phyloP scores from a whole-genome alignment of 1,284 basidiomycete genomes.

The Leucoagaricus sp. region DNA sequence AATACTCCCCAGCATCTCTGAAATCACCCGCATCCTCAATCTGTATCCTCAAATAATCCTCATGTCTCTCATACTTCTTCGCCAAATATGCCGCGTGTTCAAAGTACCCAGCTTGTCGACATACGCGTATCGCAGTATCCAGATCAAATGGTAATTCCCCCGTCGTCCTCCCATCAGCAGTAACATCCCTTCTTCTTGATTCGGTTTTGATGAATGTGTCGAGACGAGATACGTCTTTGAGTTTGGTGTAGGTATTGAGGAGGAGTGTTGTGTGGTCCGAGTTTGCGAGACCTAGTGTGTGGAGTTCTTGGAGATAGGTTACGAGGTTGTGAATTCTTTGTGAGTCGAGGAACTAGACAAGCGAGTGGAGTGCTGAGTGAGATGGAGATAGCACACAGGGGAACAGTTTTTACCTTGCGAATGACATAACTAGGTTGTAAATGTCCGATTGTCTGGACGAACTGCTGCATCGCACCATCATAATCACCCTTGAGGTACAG shows the following conservation, averaged over 20 bases:
- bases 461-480: conserved; percentile 92
- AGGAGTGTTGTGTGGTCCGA: conserved; percentile 96
- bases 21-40: conserved; percentile 91
- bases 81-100: conserved; percentile 95
- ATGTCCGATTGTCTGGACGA: conserved; percentile 86
- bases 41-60: conserved; percentile 93
- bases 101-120: conserved; percentile 94
- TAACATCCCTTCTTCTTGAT: conserved; percentile 45
- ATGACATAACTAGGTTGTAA: conserved; percentile 96
- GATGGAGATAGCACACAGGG: background rate
- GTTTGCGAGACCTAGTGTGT: conserved; percentile 87
- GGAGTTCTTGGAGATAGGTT: conserved; percentile 94
- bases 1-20: conserved; percentile 79
- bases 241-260: conserved; percentile 96
- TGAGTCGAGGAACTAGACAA: conserved; percentile 86
- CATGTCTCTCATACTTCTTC: conserved; percentile 87
- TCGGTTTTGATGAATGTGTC: conserved; percentile 93
- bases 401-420: conserved; percentile 80
- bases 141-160: conserved; percentile 90
- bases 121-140: conserved; percentile 95
- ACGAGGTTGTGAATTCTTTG: conserved; percentile 95
- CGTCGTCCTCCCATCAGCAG: conserved; percentile 29
- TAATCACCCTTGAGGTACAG: conserved; percentile 91
- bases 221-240: conserved; percentile 86
- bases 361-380: background rate